Conservation (phyloP, 1,284 basidiomycete species). For the Leccinum cinnamomeum region DNA sequence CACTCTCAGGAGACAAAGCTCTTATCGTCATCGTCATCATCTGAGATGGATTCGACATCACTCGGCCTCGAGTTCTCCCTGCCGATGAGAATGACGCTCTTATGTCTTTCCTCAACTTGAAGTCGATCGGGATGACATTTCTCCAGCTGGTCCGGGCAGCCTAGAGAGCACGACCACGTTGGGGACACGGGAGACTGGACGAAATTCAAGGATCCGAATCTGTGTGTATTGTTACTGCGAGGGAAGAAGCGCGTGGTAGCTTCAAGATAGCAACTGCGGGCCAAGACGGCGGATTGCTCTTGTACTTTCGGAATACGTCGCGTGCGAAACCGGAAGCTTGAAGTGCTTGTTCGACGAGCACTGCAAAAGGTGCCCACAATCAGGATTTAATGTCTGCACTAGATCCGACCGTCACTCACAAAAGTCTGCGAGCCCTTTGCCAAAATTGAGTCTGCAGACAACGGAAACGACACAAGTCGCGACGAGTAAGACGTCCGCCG, state of each 20-base stretch:
- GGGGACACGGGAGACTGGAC: conserved; percentile 4
- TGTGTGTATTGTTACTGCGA: background rate
- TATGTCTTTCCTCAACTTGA: background rate
- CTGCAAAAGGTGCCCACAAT: conserved; percentile 2
- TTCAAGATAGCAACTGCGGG: background rate
- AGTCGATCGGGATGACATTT: background rate
- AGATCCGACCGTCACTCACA: conserved; percentile 33
- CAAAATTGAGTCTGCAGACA: conserved; percentile 51
- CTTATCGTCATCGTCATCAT: background rate
- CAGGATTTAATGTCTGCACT: background rate
- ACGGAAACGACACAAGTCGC: conserved; percentile 43
- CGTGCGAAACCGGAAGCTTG: conserved; percentile 19
- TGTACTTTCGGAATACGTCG: conserved; percentile 14
- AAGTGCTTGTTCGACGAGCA: conserved; percentile 20
- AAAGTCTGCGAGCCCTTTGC: conserved; percentile 49
- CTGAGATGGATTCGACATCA: background rate
- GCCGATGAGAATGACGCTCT: conserved; percentile 1
- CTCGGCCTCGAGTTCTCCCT: background rate
- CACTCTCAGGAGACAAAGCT: background rate
- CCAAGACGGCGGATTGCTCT: background rate
- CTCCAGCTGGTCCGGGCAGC: conserved; percentile 2
- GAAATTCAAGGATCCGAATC: background rate
- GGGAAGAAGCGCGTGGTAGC: background rate
- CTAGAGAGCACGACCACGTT: conserved; percentile 7
- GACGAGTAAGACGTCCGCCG: conserved; percentile 42